These are phyloP conservation scores for Fremontodendron californicum DNA, from an alignment of 345 rosid genomes.

Conservation along the genomic window DNA sequence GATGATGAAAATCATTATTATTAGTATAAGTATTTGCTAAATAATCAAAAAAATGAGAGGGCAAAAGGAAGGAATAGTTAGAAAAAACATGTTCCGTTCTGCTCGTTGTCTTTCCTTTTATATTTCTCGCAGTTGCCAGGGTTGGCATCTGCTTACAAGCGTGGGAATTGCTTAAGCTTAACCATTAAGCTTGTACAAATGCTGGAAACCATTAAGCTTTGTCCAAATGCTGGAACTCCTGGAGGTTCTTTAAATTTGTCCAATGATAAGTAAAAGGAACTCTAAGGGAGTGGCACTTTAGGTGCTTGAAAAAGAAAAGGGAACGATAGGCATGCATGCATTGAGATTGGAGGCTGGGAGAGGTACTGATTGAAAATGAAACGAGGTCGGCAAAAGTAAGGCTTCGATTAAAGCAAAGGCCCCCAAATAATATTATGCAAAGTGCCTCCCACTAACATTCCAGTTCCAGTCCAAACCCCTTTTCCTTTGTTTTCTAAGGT, in stretches of 20 bases:
- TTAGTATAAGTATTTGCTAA: too few species aligned
- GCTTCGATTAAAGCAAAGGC: slow-evolving; percentile 23
- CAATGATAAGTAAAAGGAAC: neutral
- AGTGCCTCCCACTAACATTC: slow-evolving; percentile 3
- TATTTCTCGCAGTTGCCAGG: neutral
- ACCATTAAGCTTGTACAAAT: neutral
- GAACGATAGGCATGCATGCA: neutral
- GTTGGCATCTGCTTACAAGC: neutral
- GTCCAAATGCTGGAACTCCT: neutral
- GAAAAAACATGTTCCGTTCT: too few species aligned
- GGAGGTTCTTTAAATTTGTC: neutral
- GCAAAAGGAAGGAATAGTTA: too few species aligned
- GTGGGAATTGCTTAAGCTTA: neutral
- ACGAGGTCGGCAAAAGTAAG: slow-evolving; percentile 30
- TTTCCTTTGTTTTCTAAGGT: slow-evolving; percentile 14
- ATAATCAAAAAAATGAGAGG: too few species aligned
- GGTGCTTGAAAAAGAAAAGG: neutral
- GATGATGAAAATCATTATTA: too few species aligned
- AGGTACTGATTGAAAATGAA: neutral
- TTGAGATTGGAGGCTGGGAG: neutral
- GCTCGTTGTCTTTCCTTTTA: neutral
- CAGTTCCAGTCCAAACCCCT: slow-evolving; percentile 12
- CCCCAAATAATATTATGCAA: neutral
- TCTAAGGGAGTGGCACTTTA: neutral
- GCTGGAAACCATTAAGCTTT: neutral